Percentiles rank a stretch among this genome's conserved stretches.
phyloP scores from a whole-genome alignment of 1,139 yeast genomes.

The Geotrichum fermentans region DNA sequence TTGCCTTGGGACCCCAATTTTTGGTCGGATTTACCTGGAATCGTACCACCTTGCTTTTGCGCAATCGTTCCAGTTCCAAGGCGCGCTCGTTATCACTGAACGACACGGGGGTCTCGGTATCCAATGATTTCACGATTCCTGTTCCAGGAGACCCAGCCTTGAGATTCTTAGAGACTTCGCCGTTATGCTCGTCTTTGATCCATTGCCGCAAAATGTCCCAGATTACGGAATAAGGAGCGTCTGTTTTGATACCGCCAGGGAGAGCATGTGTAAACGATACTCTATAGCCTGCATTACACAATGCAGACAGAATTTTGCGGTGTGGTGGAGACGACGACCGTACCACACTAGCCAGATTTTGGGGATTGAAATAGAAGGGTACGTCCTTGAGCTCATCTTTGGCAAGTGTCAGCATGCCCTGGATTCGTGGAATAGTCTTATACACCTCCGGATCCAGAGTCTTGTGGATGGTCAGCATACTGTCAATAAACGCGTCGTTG shows the following conservation, averaged over 20 bases:
- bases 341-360: slow-evolving; percentile 64
- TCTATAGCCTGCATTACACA: slow-evolving; percentile 78
- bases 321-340: slow-evolving; percentile 83
- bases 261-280: slow-evolving; percentile 87
- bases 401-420: slow-evolving; percentile 90
- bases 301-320: slow-evolving; percentile 63
- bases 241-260: slow-evolving; percentile 79
- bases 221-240: slow-evolving; percentile 78
- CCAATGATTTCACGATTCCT: slow-evolving; percentile 47
- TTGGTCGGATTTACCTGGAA: slow-evolving; percentile 88
- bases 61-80: slow-evolving; percentile 51
- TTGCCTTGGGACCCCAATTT: slow-evolving; percentile 93
- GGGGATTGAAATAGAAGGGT: slow-evolving; percentile 62
- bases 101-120: slow-evolving; percentile 36
- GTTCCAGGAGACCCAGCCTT: slow-evolving; percentile 60
- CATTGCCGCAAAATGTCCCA: slow-evolving; percentile 71
- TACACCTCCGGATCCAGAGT: slow-evolving; percentile 50
- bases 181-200: slow-evolving; percentile 45
- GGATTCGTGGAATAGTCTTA: slow-evolving; percentile 76
- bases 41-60: slow-evolving; percentile 75
- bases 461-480: slow-evolving; percentile 54
- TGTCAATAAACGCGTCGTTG: slow-evolving; percentile 57
- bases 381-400: slow-evolving; percentile 54
- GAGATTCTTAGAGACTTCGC: slow-evolving; percentile 39
- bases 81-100: slow-evolving; percentile 52